Conservation (phyloP, 257 asterid species). For the Gardenia jasminoides region DNA sequence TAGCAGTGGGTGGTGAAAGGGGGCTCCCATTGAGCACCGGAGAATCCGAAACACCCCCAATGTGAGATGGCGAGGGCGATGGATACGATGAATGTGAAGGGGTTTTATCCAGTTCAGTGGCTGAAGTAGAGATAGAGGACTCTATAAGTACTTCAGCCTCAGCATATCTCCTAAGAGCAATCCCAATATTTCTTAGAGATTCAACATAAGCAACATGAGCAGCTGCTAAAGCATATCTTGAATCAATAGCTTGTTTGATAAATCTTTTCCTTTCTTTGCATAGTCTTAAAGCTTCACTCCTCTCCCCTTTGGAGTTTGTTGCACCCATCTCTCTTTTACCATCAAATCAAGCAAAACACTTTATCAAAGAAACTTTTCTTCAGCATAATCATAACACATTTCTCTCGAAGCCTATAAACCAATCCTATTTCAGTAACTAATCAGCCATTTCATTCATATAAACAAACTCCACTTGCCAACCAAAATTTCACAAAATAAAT, state of each 20-base stretch:
- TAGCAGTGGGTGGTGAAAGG: conserved; percentile 57
- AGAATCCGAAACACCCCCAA: conserved; percentile 64
- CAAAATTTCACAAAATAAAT: not conserved
- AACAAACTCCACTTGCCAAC: not conserved
- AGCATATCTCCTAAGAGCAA: conserved; percentile 84
- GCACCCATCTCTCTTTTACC: conserved; percentile 54
- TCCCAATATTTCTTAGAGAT: conserved; percentile 78
- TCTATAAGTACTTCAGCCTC: conserved; percentile 83
- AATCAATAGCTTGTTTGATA: conserved; percentile 84
- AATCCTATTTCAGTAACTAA: not conserved
- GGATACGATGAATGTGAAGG: conserved; percentile 66
- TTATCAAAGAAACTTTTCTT: conserved; percentile 23
- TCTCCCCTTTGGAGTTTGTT: conserved; percentile 65
- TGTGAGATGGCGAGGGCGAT: conserved; percentile 68
- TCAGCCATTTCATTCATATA: not conserved
- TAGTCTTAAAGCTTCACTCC: conserved; percentile 67
- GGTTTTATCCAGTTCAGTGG: conserved; percentile 65
- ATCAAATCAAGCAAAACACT: conserved; percentile 25
- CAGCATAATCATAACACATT: conserved; percentile 13
- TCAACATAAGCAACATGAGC: conserved; percentile 87
- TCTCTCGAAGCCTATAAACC: not conserved
- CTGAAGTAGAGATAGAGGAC: conserved; percentile 52
- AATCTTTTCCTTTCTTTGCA: conserved; percentile 85
- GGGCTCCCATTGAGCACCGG: conserved; percentile 80
- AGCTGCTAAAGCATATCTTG: conserved; percentile 88